A percentile compares a stretch with the other conserved stretches of the same genome.
These are phyloP conservation scores for Wickerhamomyces sp. DNA, from an alignment of 1,139 yeast species.

Conservation along the genomic window DNA sequence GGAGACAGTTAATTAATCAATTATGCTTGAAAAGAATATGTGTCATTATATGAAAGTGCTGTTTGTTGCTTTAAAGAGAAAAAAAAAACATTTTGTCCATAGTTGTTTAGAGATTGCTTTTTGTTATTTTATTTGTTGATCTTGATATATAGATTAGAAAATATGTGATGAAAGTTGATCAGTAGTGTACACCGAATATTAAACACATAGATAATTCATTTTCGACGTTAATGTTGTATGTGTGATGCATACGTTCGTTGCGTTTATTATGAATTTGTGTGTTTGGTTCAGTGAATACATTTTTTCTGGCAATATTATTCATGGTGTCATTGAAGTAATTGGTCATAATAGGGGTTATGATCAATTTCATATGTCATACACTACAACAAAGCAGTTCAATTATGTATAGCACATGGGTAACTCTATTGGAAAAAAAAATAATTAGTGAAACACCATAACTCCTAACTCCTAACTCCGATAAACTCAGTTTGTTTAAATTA, in stretches of 20 bases:
- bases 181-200: conserved; percentile 1
- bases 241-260: conserved; percentile 2
- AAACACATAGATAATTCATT: not conserved
- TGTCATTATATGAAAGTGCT: not conserved
- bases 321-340: not conserved
- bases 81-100: conserved; percentile 1
- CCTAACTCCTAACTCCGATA: no score
- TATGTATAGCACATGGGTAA: no score
- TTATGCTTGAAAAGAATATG: not conserved
- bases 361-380: not conserved
- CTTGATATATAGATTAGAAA: not conserved
- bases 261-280: conserved; percentile 1
- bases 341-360: not conserved
- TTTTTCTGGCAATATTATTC: not conserved
- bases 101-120: conserved; percentile 1
- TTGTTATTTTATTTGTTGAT: conserved; percentile 1
- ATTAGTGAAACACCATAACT: no score
- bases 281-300: conserved; percentile 3
- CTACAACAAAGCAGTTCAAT: not conserved
- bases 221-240: not conserved
- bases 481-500: not conserved
- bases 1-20: conserved; percentile 1
- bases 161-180: not conserved
- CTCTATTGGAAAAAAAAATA: no score
- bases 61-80: not conserved